Conservation (phyloP, 805 yeast species). For the Saturnispora galanensis region DNA sequence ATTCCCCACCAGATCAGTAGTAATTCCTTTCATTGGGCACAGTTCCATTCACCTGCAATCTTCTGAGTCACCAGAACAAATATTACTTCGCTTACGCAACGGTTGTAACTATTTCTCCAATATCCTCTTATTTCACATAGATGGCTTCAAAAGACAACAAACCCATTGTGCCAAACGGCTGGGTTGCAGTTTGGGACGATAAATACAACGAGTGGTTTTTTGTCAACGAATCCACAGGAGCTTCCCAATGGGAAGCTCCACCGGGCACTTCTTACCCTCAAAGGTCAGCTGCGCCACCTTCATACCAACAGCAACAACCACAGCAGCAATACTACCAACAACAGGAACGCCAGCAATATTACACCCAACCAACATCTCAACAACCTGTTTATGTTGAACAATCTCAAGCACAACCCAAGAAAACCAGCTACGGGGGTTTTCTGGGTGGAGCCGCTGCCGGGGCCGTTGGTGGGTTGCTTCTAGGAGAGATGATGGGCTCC, state of each 20-base stretch:
- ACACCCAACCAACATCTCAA: slow-evolving; percentile 8
- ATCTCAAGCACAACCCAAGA: slow-evolving; percentile 11
- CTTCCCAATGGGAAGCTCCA: slow-evolving; percentile 91
- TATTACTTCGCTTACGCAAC: too few relatives aligned
- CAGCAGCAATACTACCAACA: slow-evolving; percentile 11
- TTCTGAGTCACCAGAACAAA: too few relatives aligned
- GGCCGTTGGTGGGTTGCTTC: slow-evolving; percentile 23
- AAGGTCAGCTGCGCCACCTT: slow-evolving; percentile 31
- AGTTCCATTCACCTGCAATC: too few relatives aligned
- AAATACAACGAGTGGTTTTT: slow-evolving; percentile 63
- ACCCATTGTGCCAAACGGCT: slow-evolving; percentile 32
- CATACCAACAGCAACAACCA: slow-evolving; percentile 7
- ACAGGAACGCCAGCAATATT: slow-evolving; percentile 10
- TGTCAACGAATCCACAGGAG: slow-evolving; percentile 60
- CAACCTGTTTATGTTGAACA: slow-evolving; percentile 5
- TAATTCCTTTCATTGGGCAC: too few relatives aligned
- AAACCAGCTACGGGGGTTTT: slow-evolving; percentile 18
- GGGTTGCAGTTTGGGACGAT: slow-evolving; percentile 68
- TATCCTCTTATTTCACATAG: neutral
- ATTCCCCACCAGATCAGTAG: too few relatives aligned
- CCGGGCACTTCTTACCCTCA: slow-evolving; percentile 38
- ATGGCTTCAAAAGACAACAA: slow-evolving; percentile 21
- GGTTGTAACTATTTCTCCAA: neutral
- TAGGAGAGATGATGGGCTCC: slow-evolving; percentile 15
- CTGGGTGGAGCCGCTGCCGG: slow-evolving; percentile 28